Base-by-base conservation (phyloP, 2,329 filamentous ascomycete species). In the Fusarium transvaalense region DNA sequence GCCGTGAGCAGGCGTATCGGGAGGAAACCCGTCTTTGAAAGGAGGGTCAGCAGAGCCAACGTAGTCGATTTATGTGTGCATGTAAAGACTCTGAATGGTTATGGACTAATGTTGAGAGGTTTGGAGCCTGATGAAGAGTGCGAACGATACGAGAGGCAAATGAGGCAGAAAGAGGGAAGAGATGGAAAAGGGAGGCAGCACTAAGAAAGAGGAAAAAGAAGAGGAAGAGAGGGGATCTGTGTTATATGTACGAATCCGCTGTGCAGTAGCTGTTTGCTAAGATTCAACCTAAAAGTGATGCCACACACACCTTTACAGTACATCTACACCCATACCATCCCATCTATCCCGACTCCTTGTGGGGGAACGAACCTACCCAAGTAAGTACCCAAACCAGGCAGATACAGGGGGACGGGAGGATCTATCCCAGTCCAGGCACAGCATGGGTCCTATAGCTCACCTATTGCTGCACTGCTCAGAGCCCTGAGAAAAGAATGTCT, bases 351-450 rank as follows among this genome's bases (percentile, higher is more conserved):
- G 23, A 41, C n/a, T 27, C 21, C 51, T 47, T 59, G 59, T 64
- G 65, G 64, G 64, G 63, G 59, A 60, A 60, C 50, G 45, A 66
- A 41, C 19, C 21, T 23, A 41, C 19, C 21, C 21, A 25, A 23
- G 12, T 9, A 39, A 41, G 21, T 23, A 41, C 21, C 41, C 41
- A 50, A 67, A 62, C 64, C 58, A 69, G 61, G 66, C 52, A 69
- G 56, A 68, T 68, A 69, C 61, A 64, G 61, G 61, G 62, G 66
- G 35, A 23, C 60, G 62, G 66, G 35, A 23, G 46, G 41, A 52
- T 52, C 50, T 52, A 69, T 61, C 61, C 66, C 61, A 51, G 56
- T 70, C 67, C 63, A 68, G 67, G 67, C 59, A 64, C 63, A 52
- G 38, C 64, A 64, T 60, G 56, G 56, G 46, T 48, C 45, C 35